Conservation (phyloP, 148 eudicot species). For the Fagopyrum esculentum region DNA sequence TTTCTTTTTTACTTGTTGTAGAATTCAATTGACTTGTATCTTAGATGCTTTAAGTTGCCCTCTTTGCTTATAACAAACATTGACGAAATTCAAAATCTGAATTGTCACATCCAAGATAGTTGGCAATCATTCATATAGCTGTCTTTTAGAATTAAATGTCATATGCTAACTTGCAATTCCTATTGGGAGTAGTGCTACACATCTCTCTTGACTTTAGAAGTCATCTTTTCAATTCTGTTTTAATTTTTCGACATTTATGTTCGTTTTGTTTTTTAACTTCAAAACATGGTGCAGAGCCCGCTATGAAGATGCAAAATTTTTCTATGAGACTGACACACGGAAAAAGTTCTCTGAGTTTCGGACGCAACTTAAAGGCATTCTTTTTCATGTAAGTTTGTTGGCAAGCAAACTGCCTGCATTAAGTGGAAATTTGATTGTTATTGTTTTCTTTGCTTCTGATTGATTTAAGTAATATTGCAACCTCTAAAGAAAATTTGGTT, state of each 20-base stretch:
- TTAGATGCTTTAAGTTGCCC: neutral
- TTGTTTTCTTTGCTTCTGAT: neutral
- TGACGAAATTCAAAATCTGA: neutral
- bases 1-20: constrained; percentile 6
- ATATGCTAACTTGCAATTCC: neutral
- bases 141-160: neutral
- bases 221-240: neutral
- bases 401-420: neutral
- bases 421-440: neutral
- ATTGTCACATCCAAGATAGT: neutral
- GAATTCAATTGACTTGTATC: neutral
- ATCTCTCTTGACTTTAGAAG: neutral
- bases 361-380: constrained; percentile 77
- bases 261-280: neutral
- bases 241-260: neutral
- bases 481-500: neutral
- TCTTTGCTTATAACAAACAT: neutral
- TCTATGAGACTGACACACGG: constrained; percentile 78
- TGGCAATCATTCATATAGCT: neutral
- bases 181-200: neutral
- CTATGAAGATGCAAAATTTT: constrained; percentile 98
- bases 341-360: constrained; percentile 78
- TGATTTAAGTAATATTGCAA: neutral
- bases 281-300: constrained; percentile 63
- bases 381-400: constrained; percentile 69